Evolutionary conservation across 352 stramenopile species (phyloP), one percentile per base, ranked within the genome.

Genomic region (Aphanomyces euteiches): DNA sequence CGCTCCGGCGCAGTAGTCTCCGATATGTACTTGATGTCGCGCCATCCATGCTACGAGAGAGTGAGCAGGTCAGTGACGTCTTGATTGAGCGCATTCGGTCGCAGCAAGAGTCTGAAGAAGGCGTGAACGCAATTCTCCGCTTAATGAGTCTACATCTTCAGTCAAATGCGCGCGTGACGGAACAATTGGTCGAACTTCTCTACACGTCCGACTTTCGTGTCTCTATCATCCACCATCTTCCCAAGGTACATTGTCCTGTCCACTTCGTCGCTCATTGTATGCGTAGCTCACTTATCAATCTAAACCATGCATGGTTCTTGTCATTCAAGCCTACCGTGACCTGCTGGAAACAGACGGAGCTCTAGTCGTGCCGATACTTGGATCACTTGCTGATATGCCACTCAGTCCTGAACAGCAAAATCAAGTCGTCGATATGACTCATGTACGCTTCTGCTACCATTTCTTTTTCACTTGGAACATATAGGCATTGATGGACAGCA

Each of bases 241-340:
- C 87, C 34, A 90, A 90, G 81, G 85, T 89, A 34, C 43, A n/a
- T 7, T 39, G 4, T 8, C 47, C n/a, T 15, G 4, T 3, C 5
- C 12, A 5, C n/a, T 66, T 34, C 36, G 19, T 0, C 34, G 13
- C 38, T 67, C 17, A 61, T 6, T 43, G 36, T 67, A 13, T 8
- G 50, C 21, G 37, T 67, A 92, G 87, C 79, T 94, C 43, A 92
- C 84, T 19, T 92, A 90, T 68, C 85, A 93, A 66, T 93, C 87
- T 1, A 81, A 82, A 40, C 79, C 90, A 59, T 95, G 87, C 69
- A 83, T 93, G 5, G 68, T 83, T n/a, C 64, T 95, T 7, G 87
- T 95, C 3, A 68, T 93, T 7, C 68, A 89, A 56, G 77, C 84
- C 7, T 93, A 92, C 71, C 63, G 90, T 36, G 87, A 93, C 67